phyloP scores from a whole-genome alignment of 1,284 basidiomycete species.

The Peniophora sp. region DNA sequence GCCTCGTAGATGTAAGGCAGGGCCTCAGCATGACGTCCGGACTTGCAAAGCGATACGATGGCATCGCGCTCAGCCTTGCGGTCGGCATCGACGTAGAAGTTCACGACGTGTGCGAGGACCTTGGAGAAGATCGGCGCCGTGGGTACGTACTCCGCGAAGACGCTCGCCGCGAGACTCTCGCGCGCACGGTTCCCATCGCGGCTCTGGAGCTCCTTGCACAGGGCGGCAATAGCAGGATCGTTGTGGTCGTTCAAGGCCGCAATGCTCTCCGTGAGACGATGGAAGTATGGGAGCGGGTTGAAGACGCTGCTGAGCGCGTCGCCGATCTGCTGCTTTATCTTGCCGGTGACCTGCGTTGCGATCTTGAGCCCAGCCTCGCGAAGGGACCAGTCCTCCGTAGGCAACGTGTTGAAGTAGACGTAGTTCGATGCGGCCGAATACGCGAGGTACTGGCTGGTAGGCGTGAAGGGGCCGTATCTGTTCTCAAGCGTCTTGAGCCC shows the following conservation, averaged over 20 bases:
- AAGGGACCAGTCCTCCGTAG: slow-evolving; percentile 51
- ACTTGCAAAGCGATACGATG: slow-evolving; percentile 27
- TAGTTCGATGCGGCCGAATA: slow-evolving; percentile 58
- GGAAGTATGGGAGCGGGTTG: slow-evolving; percentile 2
- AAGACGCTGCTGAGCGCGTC: background rate
- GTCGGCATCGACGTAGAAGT: slow-evolving; percentile 51
- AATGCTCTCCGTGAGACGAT: slow-evolving; percentile 12
- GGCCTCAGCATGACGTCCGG: slow-evolving; percentile 20
- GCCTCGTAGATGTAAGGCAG: slow-evolving; percentile 44
- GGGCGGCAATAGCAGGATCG: slow-evolving; percentile 10
- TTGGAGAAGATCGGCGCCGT: slow-evolving; percentile 47
- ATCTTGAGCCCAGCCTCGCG: slow-evolving; percentile 36
- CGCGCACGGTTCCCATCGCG: slow-evolving; percentile 14
- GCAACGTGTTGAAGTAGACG: slow-evolving; percentile 49
- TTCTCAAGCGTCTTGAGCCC: slow-evolving; percentile 49
- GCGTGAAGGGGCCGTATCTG: slow-evolving; percentile 39
- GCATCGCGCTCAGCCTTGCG: slow-evolving; percentile 31
- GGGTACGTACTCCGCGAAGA: slow-evolving; percentile 42
- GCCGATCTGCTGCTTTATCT: slow-evolving; percentile 33
- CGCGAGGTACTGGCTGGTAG: slow-evolving; percentile 38
- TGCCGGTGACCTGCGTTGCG: slow-evolving; percentile 30
- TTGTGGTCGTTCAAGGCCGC: slow-evolving; percentile 15
- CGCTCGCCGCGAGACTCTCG: slow-evolving; percentile 27
- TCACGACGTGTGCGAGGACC: slow-evolving; percentile 48
- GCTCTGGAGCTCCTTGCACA: slow-evolving; percentile 7